These are phyloP conservation scores for Fusarium nematophilum DNA, from an alignment of 2,329 filamentous ascomycete genomes.

Conservation along the genomic window DNA sequence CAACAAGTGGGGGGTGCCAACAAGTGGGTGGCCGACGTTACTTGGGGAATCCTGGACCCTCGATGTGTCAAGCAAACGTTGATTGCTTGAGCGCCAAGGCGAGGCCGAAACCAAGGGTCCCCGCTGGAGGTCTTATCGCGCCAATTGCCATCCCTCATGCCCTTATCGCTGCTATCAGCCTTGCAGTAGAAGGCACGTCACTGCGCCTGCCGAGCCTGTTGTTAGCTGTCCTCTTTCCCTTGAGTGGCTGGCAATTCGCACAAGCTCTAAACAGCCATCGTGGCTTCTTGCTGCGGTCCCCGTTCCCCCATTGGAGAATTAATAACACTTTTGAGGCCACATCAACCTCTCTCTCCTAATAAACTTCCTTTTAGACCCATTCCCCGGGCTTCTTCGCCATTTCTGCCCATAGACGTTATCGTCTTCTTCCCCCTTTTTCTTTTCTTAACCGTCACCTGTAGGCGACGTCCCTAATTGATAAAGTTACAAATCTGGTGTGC, in stretches of 20 bases:
- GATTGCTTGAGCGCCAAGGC: constrained; percentile 19
- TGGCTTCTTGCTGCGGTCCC: constrained; percentile 43
- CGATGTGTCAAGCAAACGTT: constrained; percentile 34
- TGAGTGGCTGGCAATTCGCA: constrained; percentile 37
- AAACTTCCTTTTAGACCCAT: constrained; percentile 22
- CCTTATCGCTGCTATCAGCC: constrained; percentile 38
- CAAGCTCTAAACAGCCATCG: constrained; percentile 42
- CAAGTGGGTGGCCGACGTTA: too few relatives aligned
- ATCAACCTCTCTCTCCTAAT: constrained; percentile 46
- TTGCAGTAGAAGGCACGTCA: constrained; percentile 43
- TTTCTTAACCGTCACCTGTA: constrained; percentile 9
- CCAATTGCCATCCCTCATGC: constrained; percentile 18
- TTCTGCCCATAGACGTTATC: constrained; percentile 26
- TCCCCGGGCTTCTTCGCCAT: constrained; percentile 22
- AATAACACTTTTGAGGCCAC: constrained; percentile 48
- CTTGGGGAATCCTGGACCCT: constrained; percentile 21
- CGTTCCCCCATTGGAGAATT: constrained; percentile 31
- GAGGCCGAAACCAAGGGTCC: constrained; percentile 12
- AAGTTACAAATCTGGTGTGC: constrained; percentile 32
- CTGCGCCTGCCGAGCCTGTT: constrained; percentile 32
- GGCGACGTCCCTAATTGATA: constrained; percentile 23
- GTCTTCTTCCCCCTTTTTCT: constrained; percentile 28
- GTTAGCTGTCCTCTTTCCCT: constrained; percentile 52
- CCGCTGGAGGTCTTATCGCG: constrained; percentile 30
- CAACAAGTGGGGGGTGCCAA: too few relatives aligned